Evolutionary conservation across 805 yeast genomes (phyloP).

Genomic region (Monosporozyma aerobia): DNA sequence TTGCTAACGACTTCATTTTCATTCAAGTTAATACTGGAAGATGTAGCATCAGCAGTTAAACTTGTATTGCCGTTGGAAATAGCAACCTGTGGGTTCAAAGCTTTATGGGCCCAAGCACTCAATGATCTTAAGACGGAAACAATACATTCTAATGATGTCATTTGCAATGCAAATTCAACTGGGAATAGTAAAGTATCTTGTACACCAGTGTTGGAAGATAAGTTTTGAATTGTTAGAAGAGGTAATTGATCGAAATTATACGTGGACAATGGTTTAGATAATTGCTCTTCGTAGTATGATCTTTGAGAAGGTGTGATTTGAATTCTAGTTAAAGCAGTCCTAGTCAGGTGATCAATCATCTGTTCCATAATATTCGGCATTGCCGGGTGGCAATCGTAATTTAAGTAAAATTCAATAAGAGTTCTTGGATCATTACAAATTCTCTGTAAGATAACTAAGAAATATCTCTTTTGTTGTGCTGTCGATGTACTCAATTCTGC

Average conservation of each 20-base stretch:
- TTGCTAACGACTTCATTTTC: constrained; percentile 14
- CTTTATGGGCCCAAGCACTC: constrained; percentile 78
- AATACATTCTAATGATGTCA: constrained; percentile 68
- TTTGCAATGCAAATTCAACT: constrained; percentile 73
- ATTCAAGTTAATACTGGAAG: constrained; percentile 6
- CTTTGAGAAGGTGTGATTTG: constrained; percentile 65
- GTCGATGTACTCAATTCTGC: constrained; percentile 88
- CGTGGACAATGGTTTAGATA: constrained; percentile 53
- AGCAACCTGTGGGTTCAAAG: constrained; percentile 28
- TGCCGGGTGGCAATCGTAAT: constrained; percentile 83
- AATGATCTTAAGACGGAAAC: constrained; percentile 77
- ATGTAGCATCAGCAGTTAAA: constrained; percentile 1
- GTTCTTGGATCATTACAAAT: constrained; percentile 84
- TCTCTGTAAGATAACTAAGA: constrained; percentile 70
- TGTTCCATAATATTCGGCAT: constrained; percentile 82
- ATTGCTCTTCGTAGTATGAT: constrained; percentile 42
- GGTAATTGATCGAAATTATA: constrained; percentile 70
- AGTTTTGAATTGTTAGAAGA: constrained; percentile 58
- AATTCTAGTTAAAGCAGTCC: constrained; percentile 57
- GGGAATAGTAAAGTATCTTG: constrained; percentile 40
- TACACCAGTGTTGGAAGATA: constrained; percentile 31
- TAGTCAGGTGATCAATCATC: constrained; percentile 64
- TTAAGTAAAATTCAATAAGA: constrained; percentile 83
- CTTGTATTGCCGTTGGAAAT: not conserved
- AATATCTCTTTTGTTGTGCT: constrained; percentile 83